Evolutionary conservation across 352 stramenopile species (phyloP), one percentile per base, ranked within the genome.

Genomic region (Globisporangium cylindrosporum): DNA sequence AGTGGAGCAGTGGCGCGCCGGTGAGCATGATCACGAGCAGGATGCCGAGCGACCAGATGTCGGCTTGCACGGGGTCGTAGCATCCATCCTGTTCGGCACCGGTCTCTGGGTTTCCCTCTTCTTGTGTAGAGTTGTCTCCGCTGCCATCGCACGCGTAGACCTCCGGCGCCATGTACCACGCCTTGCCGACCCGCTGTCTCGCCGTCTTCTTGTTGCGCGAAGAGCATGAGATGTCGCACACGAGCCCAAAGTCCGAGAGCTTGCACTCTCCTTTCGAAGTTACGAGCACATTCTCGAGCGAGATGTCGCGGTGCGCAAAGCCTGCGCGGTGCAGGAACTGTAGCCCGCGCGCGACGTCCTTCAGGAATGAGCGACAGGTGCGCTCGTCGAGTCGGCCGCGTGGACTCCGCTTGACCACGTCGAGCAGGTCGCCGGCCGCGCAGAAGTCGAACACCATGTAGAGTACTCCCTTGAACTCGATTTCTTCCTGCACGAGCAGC

Each of bases 111-210:
- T 22, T 51, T 10, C 43, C 18, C 5, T 51, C 43, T 51, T 22
- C 43, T 51, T 49, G 14, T 49, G 41, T 49, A 49, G 41, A 49
- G 41, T n/a, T 49, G 43, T 51, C 18, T 22, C 59, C 56, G 22
- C 18, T 62, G 15, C 73, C 60, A 24, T 80, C 66, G 15, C 63
- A 75, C 55, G 75, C 75, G 53, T 77, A 88, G 20, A 89, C 79
- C 68, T 91, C 82, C 1, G 82, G 82, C 2, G 80, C 79, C 77
- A 91, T 91, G 74, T 91, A 91, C 75, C 79, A 88, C 12, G 65
- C 68, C 67, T 91, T 91, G 53, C 83, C 83, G 7, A 89, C 78
- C 32, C 79, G 71, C 36, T 64, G 38, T n/a, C 70, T 68, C 8
- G 67, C 64, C 18, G 77, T 36, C n/a, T 69, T 63, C 5, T 71